Conservation (phyloP, 345 rosid species). For the Syzygium aromaticum region DNA sequence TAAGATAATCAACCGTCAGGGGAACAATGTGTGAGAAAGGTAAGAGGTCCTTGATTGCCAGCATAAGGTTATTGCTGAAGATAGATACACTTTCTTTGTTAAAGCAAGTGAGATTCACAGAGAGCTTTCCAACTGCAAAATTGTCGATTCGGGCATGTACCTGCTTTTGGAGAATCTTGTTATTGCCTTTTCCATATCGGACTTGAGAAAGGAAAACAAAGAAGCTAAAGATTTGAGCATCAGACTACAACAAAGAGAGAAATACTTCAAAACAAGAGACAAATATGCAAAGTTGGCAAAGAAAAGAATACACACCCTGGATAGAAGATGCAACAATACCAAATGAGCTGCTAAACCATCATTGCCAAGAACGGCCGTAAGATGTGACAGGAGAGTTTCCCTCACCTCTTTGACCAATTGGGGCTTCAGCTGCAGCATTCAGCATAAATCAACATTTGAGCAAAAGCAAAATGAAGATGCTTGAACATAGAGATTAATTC, state of each 20-base stretch:
- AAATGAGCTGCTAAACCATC: slow-evolving; percentile 70
- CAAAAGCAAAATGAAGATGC: not conserved
- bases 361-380: slow-evolving; percentile 65
- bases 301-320: slow-evolving; percentile 33
- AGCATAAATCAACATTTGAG: not conserved
- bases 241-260: not conserved
- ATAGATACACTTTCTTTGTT: slow-evolving; percentile 57
- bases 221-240: not conserved
- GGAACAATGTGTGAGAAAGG: slow-evolving; percentile 61
- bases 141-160: slow-evolving; percentile 73
- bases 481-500: not conserved
- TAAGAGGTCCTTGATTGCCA: slow-evolving; percentile 47
- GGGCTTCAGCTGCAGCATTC: slow-evolving; percentile 42
- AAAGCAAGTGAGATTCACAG: slow-evolving; percentile 59
- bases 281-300: not conserved
- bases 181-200: not conserved
- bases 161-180: slow-evolving; percentile 19
- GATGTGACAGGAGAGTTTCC: slow-evolving; percentile 58
- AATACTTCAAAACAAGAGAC: not conserved
- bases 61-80: slow-evolving; percentile 41
- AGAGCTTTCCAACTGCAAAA: slow-evolving; percentile 88
- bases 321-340: slow-evolving; percentile 72
- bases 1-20: slow-evolving; percentile 64
- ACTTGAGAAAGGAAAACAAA: not conserved
- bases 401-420: slow-evolving; percentile 47